Conservation (phyloP, 805 yeast species). For the Saccharomycodes ludwigii region DNA sequence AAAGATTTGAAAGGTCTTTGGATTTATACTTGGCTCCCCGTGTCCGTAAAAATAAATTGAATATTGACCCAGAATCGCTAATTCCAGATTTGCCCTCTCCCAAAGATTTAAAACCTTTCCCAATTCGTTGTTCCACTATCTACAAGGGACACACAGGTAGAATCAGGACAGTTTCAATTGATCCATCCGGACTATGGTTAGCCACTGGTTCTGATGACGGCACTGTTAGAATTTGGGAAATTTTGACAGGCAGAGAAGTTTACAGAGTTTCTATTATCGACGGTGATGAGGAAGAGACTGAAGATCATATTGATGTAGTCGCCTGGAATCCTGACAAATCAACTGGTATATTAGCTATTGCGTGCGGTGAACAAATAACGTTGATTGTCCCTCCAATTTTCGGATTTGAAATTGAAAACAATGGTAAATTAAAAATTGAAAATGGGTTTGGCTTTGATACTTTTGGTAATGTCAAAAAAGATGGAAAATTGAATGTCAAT, state of each 20-base stretch:
- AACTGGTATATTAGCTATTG: constrained; percentile 70
- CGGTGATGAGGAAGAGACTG: constrained; percentile 39
- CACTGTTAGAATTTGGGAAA: constrained; percentile 92
- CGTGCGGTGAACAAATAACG: constrained; percentile 70
- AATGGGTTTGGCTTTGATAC: constrained; percentile 83
- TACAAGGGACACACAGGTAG: constrained; percentile 77
- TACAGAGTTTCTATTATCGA: constrained; percentile 45
- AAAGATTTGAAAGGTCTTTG: constrained; percentile 85
- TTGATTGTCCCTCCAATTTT: constrained; percentile 83
- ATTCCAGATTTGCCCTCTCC: constrained; percentile 96
- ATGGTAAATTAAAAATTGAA: constrained; percentile 67
- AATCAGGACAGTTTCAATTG: constrained; percentile 71
- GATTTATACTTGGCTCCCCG: constrained; percentile 95
- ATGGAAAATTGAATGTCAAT: constrained; percentile 27
- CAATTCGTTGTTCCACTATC: constrained; percentile 74
- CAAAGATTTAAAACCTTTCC: constrained; percentile 92
- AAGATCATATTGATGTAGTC: constrained; percentile 67
- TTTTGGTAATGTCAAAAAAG: constrained; percentile 40
- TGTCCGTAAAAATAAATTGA: constrained; percentile 77
- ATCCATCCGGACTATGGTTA: constrained; percentile 85
- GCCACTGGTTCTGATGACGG: constrained; percentile 99
- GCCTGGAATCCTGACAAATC: constrained; percentile 82
- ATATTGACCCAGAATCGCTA: constrained; percentile 91
- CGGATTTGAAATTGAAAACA: constrained; percentile 77
- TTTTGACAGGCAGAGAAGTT: constrained; percentile 87